Evolutionary conservation across 2,329 filamentous ascomycete genomes (phyloP).

Genomic region (Ophiostoma quercus): DNA sequence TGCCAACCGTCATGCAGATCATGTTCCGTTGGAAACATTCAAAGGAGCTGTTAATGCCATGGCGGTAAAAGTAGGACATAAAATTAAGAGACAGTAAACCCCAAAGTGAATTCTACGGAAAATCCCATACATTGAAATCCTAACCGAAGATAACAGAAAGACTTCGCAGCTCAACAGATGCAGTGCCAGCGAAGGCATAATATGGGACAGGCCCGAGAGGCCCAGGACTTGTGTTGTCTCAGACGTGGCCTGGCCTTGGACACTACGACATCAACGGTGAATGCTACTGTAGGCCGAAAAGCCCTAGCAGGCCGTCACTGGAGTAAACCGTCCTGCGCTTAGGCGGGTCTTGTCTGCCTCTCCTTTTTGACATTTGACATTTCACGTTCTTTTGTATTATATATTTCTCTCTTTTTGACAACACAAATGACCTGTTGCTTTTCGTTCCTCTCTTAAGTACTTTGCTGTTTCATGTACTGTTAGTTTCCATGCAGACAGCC

Average conservation of each 20-base stretch:
- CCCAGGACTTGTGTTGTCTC: neutral
- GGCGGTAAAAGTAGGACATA: too few relatives aligned
- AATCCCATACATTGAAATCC: neutral
- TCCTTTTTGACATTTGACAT: neutral
- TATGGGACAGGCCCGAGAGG: neutral
- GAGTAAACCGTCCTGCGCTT: neutral
- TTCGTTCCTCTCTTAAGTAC: neutral
- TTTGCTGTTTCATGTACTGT: neutral
- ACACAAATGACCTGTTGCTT: neutral
- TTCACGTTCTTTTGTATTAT: neutral
- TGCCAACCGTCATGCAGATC: neutral
- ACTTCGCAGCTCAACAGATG: conserved; percentile 12
- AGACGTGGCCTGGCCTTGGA: conserved; percentile 1
- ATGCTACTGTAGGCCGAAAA: neutral
- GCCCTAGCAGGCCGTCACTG: neutral
- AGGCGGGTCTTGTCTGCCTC: neutral
- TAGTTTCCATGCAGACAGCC: neutral
- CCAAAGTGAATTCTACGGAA: neutral
- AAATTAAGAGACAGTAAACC: neutral
- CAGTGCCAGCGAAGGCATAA: neutral
- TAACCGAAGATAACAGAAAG: neutral
- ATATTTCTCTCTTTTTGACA: neutral
- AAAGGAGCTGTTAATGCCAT: neutral
- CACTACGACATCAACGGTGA: conserved; percentile 4
- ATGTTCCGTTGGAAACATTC: neutral